Conservation (phyloP, 176 grass and related monocot genomes). For the Carex kokanica region DNA sequence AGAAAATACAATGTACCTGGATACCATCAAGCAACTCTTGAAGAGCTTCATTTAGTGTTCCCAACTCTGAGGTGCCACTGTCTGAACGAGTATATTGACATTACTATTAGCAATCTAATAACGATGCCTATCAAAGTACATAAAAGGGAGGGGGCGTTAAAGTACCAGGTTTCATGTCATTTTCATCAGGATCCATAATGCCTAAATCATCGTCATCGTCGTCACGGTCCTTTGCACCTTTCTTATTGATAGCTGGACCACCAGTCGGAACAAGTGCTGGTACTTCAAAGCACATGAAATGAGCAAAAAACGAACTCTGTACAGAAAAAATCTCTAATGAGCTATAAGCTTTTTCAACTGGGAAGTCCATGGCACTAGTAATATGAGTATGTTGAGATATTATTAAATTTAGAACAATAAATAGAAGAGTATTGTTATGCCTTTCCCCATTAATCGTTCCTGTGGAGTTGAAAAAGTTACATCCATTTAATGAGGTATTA, state of each 20-base stretch:
- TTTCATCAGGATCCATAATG: constrained; percentile 84
- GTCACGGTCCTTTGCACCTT: constrained; percentile 38
- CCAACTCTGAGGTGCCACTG: constrained; percentile 58
- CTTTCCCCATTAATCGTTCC: not conserved
- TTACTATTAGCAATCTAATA: not conserved
- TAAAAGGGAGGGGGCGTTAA: not conserved
- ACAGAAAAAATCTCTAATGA: constrained; percentile 29
- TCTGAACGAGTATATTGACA: constrained; percentile 41
- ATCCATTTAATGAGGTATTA: not conserved
- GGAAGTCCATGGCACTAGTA: not conserved
- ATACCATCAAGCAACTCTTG: constrained; percentile 99
- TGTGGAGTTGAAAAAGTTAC: not conserved
- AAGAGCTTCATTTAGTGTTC: constrained; percentile 90
- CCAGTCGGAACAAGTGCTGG: constrained; percentile 25
- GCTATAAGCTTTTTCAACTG: not conserved
- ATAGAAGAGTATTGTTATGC: not conserved
- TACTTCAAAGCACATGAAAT: constrained; percentile 99
- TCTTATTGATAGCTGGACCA: constrained; percentile 22
- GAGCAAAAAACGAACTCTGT: constrained; percentile 99
- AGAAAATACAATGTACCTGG: constrained; percentile 46
- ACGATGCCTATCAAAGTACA: not conserved
- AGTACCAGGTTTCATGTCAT: constrained; percentile 73
- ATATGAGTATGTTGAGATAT: not conserved
- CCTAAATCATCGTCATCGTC: constrained; percentile 62
- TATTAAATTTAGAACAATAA: not conserved